Base-by-base conservation (phyloP, 805 yeast species). In the Cyberlindnera subsufficiens region DNA sequence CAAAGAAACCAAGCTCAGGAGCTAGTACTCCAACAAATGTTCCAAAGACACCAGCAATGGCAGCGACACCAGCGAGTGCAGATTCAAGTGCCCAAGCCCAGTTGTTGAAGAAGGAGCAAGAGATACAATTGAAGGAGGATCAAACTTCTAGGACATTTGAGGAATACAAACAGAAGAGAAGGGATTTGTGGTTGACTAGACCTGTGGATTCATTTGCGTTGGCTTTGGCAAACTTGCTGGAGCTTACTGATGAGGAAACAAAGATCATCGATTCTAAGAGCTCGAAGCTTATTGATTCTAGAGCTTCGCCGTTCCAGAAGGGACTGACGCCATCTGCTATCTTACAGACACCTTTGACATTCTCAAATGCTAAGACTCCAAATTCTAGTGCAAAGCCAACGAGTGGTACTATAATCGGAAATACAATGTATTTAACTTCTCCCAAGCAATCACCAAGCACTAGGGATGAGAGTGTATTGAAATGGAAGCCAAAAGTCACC, bases 291-390 rank as follows among this genome's bases (percentile, higher is more conserved):
- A 15, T 22, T 31, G 58, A 51, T 3, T 34, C 42, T 5, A 50
- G 44, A 31, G 32, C 37, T 11, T 46, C 60, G 1, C 54, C 58
- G 25, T 39, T 49, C 30, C 41, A 52, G 6, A 57, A 52, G 42
- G 53, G 56, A 4, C 37, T 58, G 27, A 58, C 62, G 1, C 62
- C 62, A 6, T 58, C 61, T 5, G 50, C 62, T 1, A 51, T 58
- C 13, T 32, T 58, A 14, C 62, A 58, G 39, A 58, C 62, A 0
- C 62, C 62, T 3, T 37, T 56, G 44, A 54, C 59, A 0, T 56
- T 58, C 31, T 49, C 61, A 3, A 52, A 47, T 37, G 44, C 47
- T n/a, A 55, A 49, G 41, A 58, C 61, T 5, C 61, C 62, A 35
- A 49, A 30, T 4, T 56, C 62, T 1, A 8, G 55, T 2, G 31